Evolutionary conservation across 768 basidiomycete species (phyloP).

Genomic region (Piloderma croceum): DNA sequence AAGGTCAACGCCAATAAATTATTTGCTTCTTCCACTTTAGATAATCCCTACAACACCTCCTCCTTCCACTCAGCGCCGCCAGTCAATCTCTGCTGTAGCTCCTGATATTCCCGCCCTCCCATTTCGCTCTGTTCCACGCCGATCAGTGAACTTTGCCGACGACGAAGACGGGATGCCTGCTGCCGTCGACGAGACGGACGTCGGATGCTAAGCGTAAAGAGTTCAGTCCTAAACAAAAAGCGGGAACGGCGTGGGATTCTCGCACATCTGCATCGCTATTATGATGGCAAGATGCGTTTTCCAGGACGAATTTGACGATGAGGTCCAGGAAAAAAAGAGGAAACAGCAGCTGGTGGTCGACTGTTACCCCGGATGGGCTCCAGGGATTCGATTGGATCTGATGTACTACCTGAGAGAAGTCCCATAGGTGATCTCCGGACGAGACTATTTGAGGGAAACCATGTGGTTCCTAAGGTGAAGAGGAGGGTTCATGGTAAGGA

Average conservation of each 20-base stretch:
- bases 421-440: slow-evolving; percentile 40
- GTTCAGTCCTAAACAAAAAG: slow-evolving; percentile 16
- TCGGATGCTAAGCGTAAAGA: not conserved
- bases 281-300: no score
- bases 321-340: slow-evolving; percentile 18
- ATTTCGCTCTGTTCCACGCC: slow-evolving; percentile 11
- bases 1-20: slow-evolving; percentile 34
- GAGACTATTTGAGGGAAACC: slow-evolving; percentile 56
- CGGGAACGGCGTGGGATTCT: slow-evolving; percentile 25
- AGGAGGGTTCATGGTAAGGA: slow-evolving; percentile 51
- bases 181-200: slow-evolving; percentile 5
- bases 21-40: slow-evolving; percentile 52
- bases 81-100: slow-evolving; percentile 23
- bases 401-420: no score
- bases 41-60: slow-evolving; percentile 60
- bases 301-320: slow-evolving; percentile 10
- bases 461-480: slow-evolving; percentile 68
- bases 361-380: not conserved
- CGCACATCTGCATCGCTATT: slow-evolving; percentile 22
- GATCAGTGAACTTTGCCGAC: slow-evolving; percentile 39
- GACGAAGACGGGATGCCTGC: slow-evolving; percentile 15
- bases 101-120: slow-evolving; percentile 14
- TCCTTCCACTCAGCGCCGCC: slow-evolving; percentile 43
- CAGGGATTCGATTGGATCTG: slow-evolving; percentile 34
- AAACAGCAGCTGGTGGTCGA: slow-evolving; percentile 7